Evolutionary conservation across 371 early-diverging fungal species (phyloP).

Genomic region (Apophysomyces trapeziformis): DNA sequence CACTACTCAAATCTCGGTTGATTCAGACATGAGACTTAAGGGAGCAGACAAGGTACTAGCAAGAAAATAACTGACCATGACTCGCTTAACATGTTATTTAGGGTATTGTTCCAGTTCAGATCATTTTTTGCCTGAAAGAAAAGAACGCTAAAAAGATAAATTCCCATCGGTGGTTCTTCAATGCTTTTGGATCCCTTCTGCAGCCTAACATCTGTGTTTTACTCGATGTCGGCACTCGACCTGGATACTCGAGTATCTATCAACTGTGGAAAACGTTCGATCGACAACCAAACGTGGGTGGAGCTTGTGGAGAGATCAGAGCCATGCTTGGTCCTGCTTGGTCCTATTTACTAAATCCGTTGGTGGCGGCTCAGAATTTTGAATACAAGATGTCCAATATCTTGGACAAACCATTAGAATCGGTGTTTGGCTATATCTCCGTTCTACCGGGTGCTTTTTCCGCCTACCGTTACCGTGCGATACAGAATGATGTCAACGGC

Average conservation of each 20-base stretch:
- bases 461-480: constrained; percentile 67
- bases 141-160: constrained; percentile 90
- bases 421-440: constrained; percentile 84
- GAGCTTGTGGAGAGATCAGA: constrained; percentile 80
- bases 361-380: constrained; percentile 85
- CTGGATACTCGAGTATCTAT: constrained; percentile 63
- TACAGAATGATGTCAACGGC: constrained; percentile 56
- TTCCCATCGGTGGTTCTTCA: constrained; percentile 89
- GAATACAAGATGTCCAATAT: constrained; percentile 89
- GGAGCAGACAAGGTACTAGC: constrained; percentile 50
- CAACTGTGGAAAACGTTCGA: constrained; percentile 77
- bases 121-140: constrained; percentile 85
- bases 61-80: not conserved
- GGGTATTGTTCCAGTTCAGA: constrained; percentile 74
- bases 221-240: constrained; percentile 77
- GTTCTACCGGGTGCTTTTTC: constrained; percentile 83
- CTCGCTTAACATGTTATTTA: constrained; percentile 22
- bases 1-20: constrained; percentile 72
- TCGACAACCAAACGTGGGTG: constrained; percentile 65
- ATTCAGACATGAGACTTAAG: constrained; percentile 48
- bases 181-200: constrained; percentile 70
- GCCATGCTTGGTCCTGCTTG: constrained; percentile 61
- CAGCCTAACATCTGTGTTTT: constrained; percentile 79
- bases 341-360: constrained; percentile 68
- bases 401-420: constrained; percentile 83